phyloP scores from a whole-genome alignment of 2,329 filamentous ascomycete genomes.

The Albophoma yamanashiensis region DNA sequence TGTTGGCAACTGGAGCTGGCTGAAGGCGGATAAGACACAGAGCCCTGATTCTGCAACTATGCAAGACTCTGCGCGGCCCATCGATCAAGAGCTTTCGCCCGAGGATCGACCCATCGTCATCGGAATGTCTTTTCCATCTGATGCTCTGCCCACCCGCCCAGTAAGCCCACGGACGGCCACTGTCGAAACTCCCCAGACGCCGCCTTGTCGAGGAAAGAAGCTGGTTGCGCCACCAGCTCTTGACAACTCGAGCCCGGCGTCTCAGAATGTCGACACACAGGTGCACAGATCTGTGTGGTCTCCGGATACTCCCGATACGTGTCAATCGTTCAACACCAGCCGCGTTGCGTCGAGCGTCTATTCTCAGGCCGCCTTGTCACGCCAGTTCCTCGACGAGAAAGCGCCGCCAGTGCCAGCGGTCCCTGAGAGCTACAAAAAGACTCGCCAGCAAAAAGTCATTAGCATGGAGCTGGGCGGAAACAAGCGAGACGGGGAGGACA shows the following conservation, averaged over 20 bases:
- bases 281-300: slow-evolving; percentile 43
- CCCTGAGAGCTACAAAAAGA: slow-evolving; percentile 31
- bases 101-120: slow-evolving; percentile 63
- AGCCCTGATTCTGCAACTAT: slow-evolving; percentile 16
- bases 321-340: slow-evolving; percentile 27
- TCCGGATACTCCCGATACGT: slow-evolving; percentile 46
- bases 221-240: background rate
- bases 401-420: slow-evolving; percentile 52
- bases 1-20: slow-evolving; percentile 47
- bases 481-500: slow-evolving; percentile 35
- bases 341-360: slow-evolving; percentile 49
- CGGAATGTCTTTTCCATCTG: slow-evolving; percentile 53
- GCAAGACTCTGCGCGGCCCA: slow-evolving; percentile 14
- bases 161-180: slow-evolving; percentile 41
- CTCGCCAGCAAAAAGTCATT: slow-evolving; percentile 21
- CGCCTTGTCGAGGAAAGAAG: background rate
- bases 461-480: slow-evolving; percentile 20
- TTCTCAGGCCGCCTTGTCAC: slow-evolving; percentile 39
- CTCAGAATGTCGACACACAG: background rate
- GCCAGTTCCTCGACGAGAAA: slow-evolving; percentile 16
- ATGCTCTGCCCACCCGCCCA: slow-evolving; percentile 12
- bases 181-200: slow-evolving; percentile 22
- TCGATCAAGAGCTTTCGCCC: slow-evolving; percentile 47
- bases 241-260: background rate
- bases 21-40: slow-evolving; percentile 29